Evolutionary conservation across 495 filamentous ascomycete species (phyloP).

Genomic region (Hypoxylon cercidicola): DNA sequence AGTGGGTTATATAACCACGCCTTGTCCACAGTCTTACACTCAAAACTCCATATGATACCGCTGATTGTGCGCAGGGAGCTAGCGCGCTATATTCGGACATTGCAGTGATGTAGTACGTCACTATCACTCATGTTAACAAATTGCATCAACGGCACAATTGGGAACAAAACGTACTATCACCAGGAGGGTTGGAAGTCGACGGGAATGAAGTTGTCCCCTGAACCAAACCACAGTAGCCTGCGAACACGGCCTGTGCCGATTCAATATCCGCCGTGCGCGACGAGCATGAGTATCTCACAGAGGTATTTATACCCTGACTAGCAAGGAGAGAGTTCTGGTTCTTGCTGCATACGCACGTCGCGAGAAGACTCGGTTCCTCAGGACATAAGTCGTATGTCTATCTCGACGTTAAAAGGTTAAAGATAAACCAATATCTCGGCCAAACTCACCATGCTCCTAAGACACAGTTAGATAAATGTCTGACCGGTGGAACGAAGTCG

Average conservation of each 20-base stretch:
- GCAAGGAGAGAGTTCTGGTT: constrained; percentile 55
- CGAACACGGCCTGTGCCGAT: constrained; percentile 59
- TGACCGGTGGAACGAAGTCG: not conserved
- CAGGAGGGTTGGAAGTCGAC: constrained; percentile 54
- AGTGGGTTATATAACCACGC: constrained; percentile 6
- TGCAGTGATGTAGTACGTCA: constrained; percentile 64
- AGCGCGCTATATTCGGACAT: constrained; percentile 55
- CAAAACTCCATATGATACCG: constrained; percentile 53
- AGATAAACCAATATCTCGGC: not conserved
- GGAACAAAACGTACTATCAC: constrained; percentile 38
- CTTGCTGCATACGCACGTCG: constrained; percentile 60
- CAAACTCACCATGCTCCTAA: constrained; percentile 50
- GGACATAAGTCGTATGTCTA: constrained; percentile 50
- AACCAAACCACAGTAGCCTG: constrained; percentile 59
- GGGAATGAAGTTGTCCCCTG: constrained; percentile 59
- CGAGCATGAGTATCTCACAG: constrained; percentile 53
- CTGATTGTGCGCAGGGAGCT: constrained; percentile 55
- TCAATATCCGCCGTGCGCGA: constrained; percentile 53
- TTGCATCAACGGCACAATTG: too few species aligned
- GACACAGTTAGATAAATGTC: constrained; percentile 25
- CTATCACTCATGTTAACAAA: too few species aligned
- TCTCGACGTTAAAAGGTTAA: constrained; percentile 18
- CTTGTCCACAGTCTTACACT: constrained; percentile 41
- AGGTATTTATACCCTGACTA: constrained; percentile 52
- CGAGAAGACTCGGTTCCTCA: constrained; percentile 51